Evolutionary conservation across 192 early-diverging fungal species (phyloP).

Genomic region (Backusella sp.): DNA sequence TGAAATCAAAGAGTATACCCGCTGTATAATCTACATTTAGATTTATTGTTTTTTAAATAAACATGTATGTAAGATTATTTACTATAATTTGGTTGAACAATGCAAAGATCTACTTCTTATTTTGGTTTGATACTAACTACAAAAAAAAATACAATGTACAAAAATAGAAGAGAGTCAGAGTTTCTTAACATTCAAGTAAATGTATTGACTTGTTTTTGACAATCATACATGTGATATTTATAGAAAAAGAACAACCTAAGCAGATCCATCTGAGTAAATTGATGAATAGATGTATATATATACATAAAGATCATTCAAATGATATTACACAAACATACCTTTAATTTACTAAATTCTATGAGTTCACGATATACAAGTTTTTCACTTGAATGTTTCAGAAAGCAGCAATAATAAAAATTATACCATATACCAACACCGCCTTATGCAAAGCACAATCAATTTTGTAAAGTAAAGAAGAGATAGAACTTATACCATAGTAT

Average conservation of each 20-base stretch:
- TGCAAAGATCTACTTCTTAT: not conserved
- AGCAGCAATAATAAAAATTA: not conserved
- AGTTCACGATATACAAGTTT: not conserved
- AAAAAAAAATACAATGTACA: not conserved
- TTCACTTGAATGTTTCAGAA: not conserved
- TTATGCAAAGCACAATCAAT: not conserved
- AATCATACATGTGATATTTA: not conserved
- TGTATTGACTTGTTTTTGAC: not conserved
- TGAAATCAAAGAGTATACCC: not conserved
- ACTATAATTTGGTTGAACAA: not conserved
- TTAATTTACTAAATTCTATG: not conserved
- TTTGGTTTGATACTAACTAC: not conserved
- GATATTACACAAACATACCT: not conserved
- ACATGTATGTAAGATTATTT: not conserved
- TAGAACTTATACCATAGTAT: too few species aligned
- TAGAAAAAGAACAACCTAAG: not conserved
- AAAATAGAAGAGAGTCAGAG: not conserved
- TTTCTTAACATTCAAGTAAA: not conserved
- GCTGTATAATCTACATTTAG: not conserved
- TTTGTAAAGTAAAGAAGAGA: too few species aligned
- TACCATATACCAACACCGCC: not conserved
- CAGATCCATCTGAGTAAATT: not conserved
- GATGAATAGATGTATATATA: not conserved
- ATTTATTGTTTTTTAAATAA: not conserved
- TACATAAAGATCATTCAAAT: not conserved